Conservation (phyloP, 1,139 yeast species). For the Diutina sp. region DNA sequence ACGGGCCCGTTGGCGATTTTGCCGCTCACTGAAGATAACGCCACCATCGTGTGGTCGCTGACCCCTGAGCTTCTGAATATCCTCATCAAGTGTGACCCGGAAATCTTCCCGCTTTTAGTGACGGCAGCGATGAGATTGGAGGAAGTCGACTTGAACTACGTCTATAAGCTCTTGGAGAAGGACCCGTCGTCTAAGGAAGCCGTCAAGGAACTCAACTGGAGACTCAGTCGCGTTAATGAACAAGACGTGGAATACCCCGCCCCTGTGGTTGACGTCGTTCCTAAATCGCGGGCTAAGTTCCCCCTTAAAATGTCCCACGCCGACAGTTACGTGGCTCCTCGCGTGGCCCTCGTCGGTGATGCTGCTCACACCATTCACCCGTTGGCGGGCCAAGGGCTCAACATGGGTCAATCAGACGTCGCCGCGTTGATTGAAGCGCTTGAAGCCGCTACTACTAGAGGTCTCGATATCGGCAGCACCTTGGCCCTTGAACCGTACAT, state of each 20-base stretch:
- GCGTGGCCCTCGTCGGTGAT: conserved; percentile 90
- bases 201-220: conserved; percentile 60
- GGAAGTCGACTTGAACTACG: conserved; percentile 29
- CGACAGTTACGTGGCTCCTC: conserved; percentile 69
- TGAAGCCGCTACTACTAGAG: conserved; percentile 60
- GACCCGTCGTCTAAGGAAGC: conserved; percentile 36
- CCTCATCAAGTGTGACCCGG: conserved; percentile 44
- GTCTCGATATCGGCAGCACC: conserved; percentile 80
- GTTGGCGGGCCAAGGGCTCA: conserved; percentile 93
- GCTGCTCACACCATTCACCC: conserved; percentile 99
- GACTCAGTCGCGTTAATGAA: conserved; percentile 36
- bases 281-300: conserved; percentile 69
- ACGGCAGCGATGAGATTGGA: conserved; percentile 78
- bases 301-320: conserved; percentile 87
- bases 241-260: conserved; percentile 53
- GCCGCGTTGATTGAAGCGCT: conserved; percentile 55
- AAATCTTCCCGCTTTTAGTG: conserved; percentile 54
- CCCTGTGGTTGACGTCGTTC: conserved; percentile 43
- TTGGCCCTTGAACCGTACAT: conserved; percentile 79
- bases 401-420: conserved; percentile 97
- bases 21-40: conserved; percentile 77
- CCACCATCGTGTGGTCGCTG: conserved; percentile 89
- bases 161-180: conserved; percentile 17
- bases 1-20: conserved; percentile 90
- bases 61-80: conserved; percentile 64